Evolutionary conservation across 2,329 filamentous ascomycete genomes (phyloP), one percentile per base, ranked within the genome.

Genomic region (Colletotrichum eleusines): DNA sequence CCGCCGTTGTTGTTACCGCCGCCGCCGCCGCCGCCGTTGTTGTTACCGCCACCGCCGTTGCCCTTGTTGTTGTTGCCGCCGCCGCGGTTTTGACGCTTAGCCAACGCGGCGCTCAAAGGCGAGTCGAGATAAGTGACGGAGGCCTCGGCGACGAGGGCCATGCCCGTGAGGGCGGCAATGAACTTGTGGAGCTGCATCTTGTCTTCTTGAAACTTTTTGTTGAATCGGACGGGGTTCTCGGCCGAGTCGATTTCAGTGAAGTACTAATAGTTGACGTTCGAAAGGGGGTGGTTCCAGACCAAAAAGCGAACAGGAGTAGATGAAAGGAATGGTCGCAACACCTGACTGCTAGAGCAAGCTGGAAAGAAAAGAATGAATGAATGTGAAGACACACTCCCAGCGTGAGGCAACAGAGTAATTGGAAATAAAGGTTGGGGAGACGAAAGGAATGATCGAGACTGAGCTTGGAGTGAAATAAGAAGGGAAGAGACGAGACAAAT

Each of bases 161-260:
- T 76, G 78, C 87, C 83, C 77, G 86, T 72, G 28, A 89, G 82
- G 80, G 85, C 82, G 8, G 63, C 58, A 58, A 86, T 72, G 57
- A 86, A 75, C 71, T 80, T 81, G 78, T 87, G 87, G 77, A 87
- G 76, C 77, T 87, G 83, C 87, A 89, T 89, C 58, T 75, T 86
- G 81, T 73, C 69, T 69, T 50, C 35, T 35, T 42, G 35, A 23
- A 26, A 33, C 7, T 53, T 18, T 31, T 35, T 40, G 48, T 40
- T 33, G 35, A 51, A 35, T 63, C 68, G 58, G 58, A 65, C 60
- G 46, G 55, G 65, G 71, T 73, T 73, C 70, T 74, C 69, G 71
- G 63, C 58, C 68, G 58, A 71, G 64, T 70, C 46, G 66, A 26
- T 72, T 73, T 66, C 53, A 74, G 73, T 73, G 72, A 58, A 71